Percentiles rank a stretch among this genome's conserved stretches.
Conservation (phyloP, 768 basidiomycete genomes). For the Boletus subcaerulescens region DNA sequence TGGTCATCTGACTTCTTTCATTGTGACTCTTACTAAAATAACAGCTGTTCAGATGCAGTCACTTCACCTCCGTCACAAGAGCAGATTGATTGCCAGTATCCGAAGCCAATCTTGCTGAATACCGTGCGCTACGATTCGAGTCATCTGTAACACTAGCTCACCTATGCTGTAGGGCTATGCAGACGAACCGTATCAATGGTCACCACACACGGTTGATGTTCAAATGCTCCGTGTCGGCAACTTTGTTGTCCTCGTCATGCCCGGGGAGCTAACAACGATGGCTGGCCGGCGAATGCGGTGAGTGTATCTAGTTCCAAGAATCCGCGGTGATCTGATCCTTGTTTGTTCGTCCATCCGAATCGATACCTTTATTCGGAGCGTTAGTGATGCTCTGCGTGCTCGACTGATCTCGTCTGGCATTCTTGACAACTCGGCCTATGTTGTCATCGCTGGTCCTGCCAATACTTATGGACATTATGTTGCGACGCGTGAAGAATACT, state of each 20-base stretch:
- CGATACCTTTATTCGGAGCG: background rate
- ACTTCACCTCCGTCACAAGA: conserved; percentile 61
- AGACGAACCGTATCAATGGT: conserved; percentile 68
- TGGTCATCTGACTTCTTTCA: background rate
- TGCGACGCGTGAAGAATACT: conserved; percentile 70
- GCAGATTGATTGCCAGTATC: conserved; percentile 68
- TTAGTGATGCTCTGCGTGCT: conserved; percentile 64
- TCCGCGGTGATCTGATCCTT: conserved; percentile 1
- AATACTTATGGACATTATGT: conserved; percentile 79
- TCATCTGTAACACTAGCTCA: conserved; percentile 16
- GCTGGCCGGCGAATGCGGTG: conserved; percentile 72
- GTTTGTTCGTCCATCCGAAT: background rate
- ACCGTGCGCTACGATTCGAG: conserved; percentile 30
- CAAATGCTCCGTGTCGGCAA: conserved; percentile 78
- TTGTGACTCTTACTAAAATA: background rate
- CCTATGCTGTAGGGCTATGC: conserved; percentile 52
- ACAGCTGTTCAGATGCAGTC: conserved; percentile 30
- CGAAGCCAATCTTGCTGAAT: conserved; percentile 78
- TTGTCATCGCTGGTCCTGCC: conserved; percentile 78
- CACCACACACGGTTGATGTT: conserved; percentile 67
- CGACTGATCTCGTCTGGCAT: conserved; percentile 61
- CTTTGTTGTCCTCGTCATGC: conserved; percentile 71
- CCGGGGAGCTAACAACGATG: conserved; percentile 83
- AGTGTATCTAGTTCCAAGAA: conserved; percentile 16
- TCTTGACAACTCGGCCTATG: conserved; percentile 65